These are phyloP conservation scores for Monilinia polystroma DNA, from an alignment of 2,329 filamentous ascomycete species.

Conservation along the genomic window DNA sequence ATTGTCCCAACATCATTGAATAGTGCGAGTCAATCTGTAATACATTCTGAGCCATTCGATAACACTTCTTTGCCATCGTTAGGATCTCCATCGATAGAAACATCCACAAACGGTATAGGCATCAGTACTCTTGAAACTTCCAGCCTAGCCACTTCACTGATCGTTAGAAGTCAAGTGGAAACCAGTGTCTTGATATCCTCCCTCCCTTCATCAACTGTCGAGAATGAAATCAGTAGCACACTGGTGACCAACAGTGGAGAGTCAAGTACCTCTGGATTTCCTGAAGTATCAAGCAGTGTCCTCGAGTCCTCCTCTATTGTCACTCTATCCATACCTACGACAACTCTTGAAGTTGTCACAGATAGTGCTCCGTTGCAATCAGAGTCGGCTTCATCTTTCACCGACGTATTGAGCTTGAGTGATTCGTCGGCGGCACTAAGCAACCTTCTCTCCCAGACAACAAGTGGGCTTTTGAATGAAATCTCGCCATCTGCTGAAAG, in stretches of 20 bases:
- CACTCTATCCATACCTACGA: background rate
- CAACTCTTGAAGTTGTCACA: background rate
- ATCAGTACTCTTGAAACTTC: background rate
- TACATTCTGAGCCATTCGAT: background rate
- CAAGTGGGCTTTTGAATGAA: background rate
- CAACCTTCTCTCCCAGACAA: background rate
- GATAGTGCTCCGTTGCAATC: slow-evolving; percentile 1
- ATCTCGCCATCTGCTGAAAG: background rate
- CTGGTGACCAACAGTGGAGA: background rate
- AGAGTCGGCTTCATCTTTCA: slow-evolving; percentile 4
- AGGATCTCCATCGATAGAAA: background rate
- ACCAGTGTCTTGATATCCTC: background rate
- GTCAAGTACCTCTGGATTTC: background rate
- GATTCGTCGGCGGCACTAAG: background rate
- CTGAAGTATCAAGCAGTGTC: background rate
- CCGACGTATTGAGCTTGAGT: background rate
- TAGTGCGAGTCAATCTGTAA: background rate
- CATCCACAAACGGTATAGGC: background rate
- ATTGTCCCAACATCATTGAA: background rate
- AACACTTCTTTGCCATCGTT: background rate
- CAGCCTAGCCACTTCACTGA: background rate
- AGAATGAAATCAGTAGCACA: background rate
- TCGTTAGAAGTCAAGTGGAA: background rate
- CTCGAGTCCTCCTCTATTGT: background rate
- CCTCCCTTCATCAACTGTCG: background rate